Conservation (phyloP, 2,329 filamentous ascomycete genomes). For the Dactylonectria macrodidyma region DNA sequence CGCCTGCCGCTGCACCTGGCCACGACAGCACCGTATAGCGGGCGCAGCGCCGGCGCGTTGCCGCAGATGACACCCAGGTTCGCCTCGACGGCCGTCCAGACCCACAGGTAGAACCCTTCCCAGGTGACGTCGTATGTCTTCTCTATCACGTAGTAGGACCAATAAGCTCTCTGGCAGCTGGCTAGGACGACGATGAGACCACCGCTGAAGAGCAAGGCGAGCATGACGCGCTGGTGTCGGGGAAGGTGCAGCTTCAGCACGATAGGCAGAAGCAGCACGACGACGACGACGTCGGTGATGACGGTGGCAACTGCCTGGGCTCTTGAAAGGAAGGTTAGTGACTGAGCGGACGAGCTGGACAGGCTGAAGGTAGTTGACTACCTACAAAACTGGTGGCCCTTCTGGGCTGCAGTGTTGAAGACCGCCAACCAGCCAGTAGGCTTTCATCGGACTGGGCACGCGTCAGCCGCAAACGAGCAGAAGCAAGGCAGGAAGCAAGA, state of each 20-base stretch:
- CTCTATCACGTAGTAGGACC: constrained; percentile 52
- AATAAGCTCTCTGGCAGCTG: constrained; percentile 54
- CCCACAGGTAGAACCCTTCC: constrained; percentile 57
- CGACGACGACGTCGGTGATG: constrained; percentile 53
- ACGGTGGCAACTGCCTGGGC: constrained; percentile 51
- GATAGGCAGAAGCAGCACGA: constrained; percentile 54
- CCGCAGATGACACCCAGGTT: constrained; percentile 58
- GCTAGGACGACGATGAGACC: constrained; percentile 56
- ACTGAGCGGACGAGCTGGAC: too few relatives aligned
- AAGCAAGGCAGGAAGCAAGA: not conserved
- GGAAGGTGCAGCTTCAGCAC: constrained; percentile 51
- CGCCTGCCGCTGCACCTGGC: too few relatives aligned
- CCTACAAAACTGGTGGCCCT: constrained; percentile 42
- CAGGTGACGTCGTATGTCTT: constrained; percentile 58
- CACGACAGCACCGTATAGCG: constrained; percentile 29
- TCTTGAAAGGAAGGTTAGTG: constrained; percentile 28
- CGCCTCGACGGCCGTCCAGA: constrained; percentile 58
- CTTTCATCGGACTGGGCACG: constrained; percentile 32
- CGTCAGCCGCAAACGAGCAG: not conserved
- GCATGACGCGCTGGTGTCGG: constrained; percentile 50
- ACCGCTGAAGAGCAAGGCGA: constrained; percentile 55
- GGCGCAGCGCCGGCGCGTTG: constrained; percentile 54
- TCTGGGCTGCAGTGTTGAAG: constrained; percentile 50
- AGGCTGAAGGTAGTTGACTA: not conserved
- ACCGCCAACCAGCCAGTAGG: constrained; percentile 41